Evolutionary conservation across 2,329 filamentous ascomycete species (phyloP).

Genomic region (Niveomyces coronatus): DNA sequence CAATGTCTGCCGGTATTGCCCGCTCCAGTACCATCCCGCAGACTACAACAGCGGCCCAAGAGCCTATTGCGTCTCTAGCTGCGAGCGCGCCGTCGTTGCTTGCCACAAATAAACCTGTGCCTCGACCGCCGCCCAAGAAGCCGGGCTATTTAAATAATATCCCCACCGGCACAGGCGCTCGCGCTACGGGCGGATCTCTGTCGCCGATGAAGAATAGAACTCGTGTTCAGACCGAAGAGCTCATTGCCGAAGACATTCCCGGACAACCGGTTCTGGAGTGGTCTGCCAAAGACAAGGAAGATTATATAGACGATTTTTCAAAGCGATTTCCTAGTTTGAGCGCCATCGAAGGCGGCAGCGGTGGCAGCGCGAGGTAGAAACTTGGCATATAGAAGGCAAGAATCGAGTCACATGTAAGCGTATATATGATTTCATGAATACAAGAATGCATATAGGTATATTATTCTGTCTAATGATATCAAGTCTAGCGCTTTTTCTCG

Average conservation of each 20-base stretch:
- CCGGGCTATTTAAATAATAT: slow-evolving; percentile 50
- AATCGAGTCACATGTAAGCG: too few species aligned
- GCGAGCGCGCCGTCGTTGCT: slow-evolving; percentile 17
- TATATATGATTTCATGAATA: neutral
- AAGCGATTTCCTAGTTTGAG: slow-evolving; percentile 80
- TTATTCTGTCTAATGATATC: neutral
- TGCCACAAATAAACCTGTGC: slow-evolving; percentile 27
- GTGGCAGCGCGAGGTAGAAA: neutral
- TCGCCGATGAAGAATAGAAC: slow-evolving; percentile 35
- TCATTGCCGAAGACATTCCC: slow-evolving; percentile 36
- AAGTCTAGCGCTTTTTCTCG: slow-evolving; percentile 5
- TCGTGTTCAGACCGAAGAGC: slow-evolving; percentile 22
- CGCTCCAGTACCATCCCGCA: slow-evolving; percentile 19
- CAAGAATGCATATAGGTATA: slow-evolving; percentile 2
- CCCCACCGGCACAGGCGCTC: slow-evolving; percentile 25
- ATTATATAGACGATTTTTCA: slow-evolving; percentile 62
- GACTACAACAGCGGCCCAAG: slow-evolving; percentile 8
- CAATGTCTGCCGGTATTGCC: slow-evolving; percentile 27
- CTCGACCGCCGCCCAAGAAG: slow-evolving; percentile 44
- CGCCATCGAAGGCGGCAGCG: slow-evolving; percentile 49
- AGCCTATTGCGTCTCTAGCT: slow-evolving; percentile 10
- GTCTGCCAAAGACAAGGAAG: slow-evolving; percentile 49
- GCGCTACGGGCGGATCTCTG: slow-evolving; percentile 19
- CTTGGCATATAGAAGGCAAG: slow-evolving; percentile 4
- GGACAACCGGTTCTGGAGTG: slow-evolving; percentile 43